phyloP scores from a whole-genome alignment of 148 eudicot genomes.

The Spergularia marina region DNA sequence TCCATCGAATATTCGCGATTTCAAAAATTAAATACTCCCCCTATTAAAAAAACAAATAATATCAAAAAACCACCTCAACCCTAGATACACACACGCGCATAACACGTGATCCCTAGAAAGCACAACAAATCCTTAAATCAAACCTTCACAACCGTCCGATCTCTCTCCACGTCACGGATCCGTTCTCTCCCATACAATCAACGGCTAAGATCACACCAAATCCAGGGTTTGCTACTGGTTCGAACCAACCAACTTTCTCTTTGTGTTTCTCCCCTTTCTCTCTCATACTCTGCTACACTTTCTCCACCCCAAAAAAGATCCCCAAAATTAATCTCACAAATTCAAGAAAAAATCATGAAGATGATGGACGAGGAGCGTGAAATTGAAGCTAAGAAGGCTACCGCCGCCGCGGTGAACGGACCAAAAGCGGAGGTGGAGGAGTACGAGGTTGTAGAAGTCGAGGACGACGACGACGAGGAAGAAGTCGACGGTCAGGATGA shows the following conservation, averaged over 20 bases:
- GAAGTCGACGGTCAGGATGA: slow-evolving; percentile 23
- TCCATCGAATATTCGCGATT: slow-evolving; percentile 7
- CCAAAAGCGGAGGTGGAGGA: slow-evolving; percentile 21
- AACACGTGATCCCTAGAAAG: slow-evolving; percentile 42
- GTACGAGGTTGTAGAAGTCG: slow-evolving; percentile 26
- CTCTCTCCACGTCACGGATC: slow-evolving; percentile 54
- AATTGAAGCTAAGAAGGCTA: slow-evolving; percentile 22
- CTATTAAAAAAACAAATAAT: background rate
- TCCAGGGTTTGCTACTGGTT: slow-evolving; percentile 31
- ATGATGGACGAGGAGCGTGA: slow-evolving; percentile 36
- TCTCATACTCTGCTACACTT: slow-evolving; percentile 24
- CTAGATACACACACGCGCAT: slow-evolving; percentile 32
- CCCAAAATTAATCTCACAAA: slow-evolving; percentile 11
- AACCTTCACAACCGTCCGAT: slow-evolving; percentile 41
- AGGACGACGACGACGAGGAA: slow-evolving; percentile 37
- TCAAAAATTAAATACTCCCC: background rate
- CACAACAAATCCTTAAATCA: slow-evolving; percentile 19
- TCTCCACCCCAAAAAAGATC: slow-evolving; percentile 11
- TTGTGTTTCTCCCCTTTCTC: slow-evolving; percentile 22
- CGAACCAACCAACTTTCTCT: slow-evolving; percentile 32
- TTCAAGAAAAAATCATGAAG: slow-evolving; percentile 24
- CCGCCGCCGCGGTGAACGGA: background rate
- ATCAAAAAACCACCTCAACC: slow-evolving; percentile 28
- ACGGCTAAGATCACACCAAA: slow-evolving; percentile 49
- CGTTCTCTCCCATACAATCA: slow-evolving; percentile 19